phyloP scores from a whole-genome alignment of 768 basidiomycete genomes.

The Mycena vitilis region DNA sequence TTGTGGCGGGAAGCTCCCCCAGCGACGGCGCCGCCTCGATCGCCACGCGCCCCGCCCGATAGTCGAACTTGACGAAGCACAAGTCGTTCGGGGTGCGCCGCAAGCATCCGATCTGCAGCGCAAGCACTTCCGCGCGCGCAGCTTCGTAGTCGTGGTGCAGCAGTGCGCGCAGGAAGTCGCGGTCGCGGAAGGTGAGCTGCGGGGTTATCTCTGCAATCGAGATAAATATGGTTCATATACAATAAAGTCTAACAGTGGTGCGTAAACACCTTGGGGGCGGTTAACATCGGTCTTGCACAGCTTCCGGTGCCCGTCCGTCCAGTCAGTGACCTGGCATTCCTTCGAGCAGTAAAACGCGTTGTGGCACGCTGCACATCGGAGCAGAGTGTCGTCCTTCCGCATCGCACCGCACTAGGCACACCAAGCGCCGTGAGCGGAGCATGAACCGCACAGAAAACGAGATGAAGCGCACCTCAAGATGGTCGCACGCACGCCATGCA shows the following conservation, averaged over 20 bases:
- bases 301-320: constrained; percentile 14
- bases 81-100: background rate
- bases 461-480: constrained; percentile 11
- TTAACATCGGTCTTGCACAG: background rate
- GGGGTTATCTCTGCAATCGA: constrained; percentile 2
- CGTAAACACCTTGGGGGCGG: background rate
- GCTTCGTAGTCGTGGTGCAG: constrained; percentile 17
- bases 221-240: too few relatives aligned
- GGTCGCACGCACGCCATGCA: constrained; percentile 6
- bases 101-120: background rate
- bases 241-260: too few relatives aligned
- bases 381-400: background rate
- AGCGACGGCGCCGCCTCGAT: background rate
- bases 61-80: constrained; percentile 14
- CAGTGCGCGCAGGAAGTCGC: constrained; percentile 17
- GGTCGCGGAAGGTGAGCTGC: constrained; percentile 12
- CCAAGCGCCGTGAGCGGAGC: background rate
- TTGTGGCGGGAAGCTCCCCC: too few relatives aligned
- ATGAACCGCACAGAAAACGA: background rate
- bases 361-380: constrained; percentile 13
- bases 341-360: constrained; percentile 25
- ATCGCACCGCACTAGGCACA: constrained; percentile 15
- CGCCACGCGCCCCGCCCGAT: background rate
- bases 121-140: background rate
- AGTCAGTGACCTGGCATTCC: constrained; percentile 16